Conservation (phyloP, 768 basidiomycete species). For the Amylocystis lapponica region DNA sequence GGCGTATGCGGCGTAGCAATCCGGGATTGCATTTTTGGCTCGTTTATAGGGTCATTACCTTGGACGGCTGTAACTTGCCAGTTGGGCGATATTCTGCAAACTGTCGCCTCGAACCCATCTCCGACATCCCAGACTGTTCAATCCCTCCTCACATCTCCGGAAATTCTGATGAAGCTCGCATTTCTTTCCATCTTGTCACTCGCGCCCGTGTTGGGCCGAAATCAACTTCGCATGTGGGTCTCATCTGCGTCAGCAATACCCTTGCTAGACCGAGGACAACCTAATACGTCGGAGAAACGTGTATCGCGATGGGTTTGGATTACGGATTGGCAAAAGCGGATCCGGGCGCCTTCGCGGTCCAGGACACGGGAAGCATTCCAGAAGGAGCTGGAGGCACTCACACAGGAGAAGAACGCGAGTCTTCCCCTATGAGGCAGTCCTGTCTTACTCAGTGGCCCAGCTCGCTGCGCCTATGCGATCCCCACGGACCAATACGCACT, state of each 20-base stretch:
- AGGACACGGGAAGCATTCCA: conserved; percentile 39
- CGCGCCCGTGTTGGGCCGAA: conserved; percentile 78
- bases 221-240: conserved; percentile 56
- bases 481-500: no score
- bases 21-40: conserved; percentile 69
- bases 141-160: conserved; percentile 76
- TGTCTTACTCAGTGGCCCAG: no score
- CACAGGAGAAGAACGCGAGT: conserved; percentile 44
- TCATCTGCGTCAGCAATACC: conserved; percentile 22
- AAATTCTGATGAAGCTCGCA: conserved; percentile 77
- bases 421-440: conserved; percentile 18
- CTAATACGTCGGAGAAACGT: conserved; percentile 27
- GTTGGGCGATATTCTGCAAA: conserved; percentile 86
- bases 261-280: conserved; percentile 17
- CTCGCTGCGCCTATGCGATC: no score
- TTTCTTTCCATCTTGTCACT: conserved; percentile 80
- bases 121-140: conserved; percentile 76
- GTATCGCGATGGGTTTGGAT: conserved; percentile 55
- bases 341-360: conserved; percentile 49
- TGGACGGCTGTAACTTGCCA: conserved; percentile 92
- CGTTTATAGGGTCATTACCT: conserved; percentile 79
- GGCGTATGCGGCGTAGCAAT: conserved; percentile 83
- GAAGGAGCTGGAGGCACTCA: conserved; percentile 43
- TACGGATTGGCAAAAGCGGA: conserved; percentile 61
- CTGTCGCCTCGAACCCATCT: conserved; percentile 67